Evolutionary conservation across 2,329 filamentous ascomycete genomes (phyloP), one percentile per base, ranked within the genome.

Genomic region (Diaporthe sp.): DNA sequence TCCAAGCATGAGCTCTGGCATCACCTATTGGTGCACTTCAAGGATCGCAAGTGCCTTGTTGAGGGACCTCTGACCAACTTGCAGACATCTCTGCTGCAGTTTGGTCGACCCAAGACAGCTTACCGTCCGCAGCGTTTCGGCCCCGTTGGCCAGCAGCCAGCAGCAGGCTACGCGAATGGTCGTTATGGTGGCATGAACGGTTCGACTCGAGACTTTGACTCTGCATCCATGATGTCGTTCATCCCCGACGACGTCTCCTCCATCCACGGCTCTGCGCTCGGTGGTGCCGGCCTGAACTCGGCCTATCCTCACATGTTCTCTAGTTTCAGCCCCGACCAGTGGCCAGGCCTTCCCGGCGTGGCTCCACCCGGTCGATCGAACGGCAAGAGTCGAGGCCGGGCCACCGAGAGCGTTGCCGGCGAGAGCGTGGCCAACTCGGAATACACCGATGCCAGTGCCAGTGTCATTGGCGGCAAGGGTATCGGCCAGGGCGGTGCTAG

Each of bases 1-100:
- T 97, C 96, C 55, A 99, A 99, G 88, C 97, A 99, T 83, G 97
- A 98, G 77, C 89, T 99, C 53, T 99, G 97, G 97, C 97, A 99
- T 83, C 96, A 96, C 81, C 91, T 99, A 37, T 89, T 99, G 49
- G 90, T 96, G 53, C 97, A 99, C 84, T 99, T 98, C 90, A 98
- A 98, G 88, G 96, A 98, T 83, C 93, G 92, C 80, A 97, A 98
- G 81, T 98, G 96, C 83, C 91, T 99, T 17, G 97, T 99, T 8
- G 97, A 99, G 83, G 97, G 97, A 0, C 96, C 97, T 28, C 88
- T 99, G 78, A 97, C 94, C 77, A 99, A 99, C 82, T 89, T 99
- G n/a, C 97, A 98, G 84, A 94, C 95, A 37, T 98, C 96, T 17
- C 90, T 99, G 65, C 90, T 98, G 78, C 97, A 99, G 82, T 99